Conservation (phyloP, 1,284 basidiomycete genomes). For the Ustanciosporium gigantosporum region DNA sequence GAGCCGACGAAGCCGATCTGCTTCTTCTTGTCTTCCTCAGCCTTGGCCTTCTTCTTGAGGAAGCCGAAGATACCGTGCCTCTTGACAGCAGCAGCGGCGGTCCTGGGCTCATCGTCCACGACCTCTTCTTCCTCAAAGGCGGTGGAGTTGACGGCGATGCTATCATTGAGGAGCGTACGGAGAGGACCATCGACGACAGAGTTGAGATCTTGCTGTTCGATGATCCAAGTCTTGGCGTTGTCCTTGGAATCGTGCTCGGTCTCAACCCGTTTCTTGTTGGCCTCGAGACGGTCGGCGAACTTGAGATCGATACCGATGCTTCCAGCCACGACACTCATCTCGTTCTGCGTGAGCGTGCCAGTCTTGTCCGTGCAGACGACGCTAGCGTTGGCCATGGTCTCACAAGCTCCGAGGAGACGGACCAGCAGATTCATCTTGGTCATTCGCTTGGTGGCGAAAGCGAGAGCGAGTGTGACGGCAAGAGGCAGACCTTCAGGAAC, state of each 20-base stretch:
- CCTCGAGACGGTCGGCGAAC: conserved; percentile 78
- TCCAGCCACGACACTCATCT: conserved; percentile 93
- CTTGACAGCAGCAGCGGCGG: conserved; percentile 20
- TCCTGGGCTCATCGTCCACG: conserved; percentile 3
- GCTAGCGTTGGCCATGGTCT: conserved; percentile 97
- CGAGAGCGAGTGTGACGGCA: conserved; percentile 91
- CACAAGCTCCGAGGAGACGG: conserved; percentile 90
- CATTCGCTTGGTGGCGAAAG: conserved; percentile 97
- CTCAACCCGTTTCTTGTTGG: conserved; percentile 76
- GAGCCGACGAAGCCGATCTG: conserved; percentile 77
- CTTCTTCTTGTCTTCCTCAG: conserved; percentile 26
- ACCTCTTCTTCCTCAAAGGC: conserved; percentile 73
- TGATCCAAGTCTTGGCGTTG: conserved; percentile 72
- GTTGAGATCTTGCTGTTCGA: conserved; percentile 71
- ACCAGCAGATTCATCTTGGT: conserved; percentile 91
- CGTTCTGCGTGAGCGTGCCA: conserved; percentile 79
- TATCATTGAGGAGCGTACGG: conserved; percentile 75
- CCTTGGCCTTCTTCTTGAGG: conserved; percentile 16
- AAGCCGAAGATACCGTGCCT: conserved; percentile 24
- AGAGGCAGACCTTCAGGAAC: conserved; percentile 96
- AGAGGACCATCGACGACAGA: conserved; percentile 70
- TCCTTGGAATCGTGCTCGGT: conserved; percentile 64
- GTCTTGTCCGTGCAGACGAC: conserved; percentile 97
- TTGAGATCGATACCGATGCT: conserved; percentile 90
- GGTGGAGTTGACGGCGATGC: conserved; percentile 90